These are phyloP conservation scores for Daldinia decipiens DNA, from an alignment of 495 filamentous ascomycete species.

Conservation along the genomic window DNA sequence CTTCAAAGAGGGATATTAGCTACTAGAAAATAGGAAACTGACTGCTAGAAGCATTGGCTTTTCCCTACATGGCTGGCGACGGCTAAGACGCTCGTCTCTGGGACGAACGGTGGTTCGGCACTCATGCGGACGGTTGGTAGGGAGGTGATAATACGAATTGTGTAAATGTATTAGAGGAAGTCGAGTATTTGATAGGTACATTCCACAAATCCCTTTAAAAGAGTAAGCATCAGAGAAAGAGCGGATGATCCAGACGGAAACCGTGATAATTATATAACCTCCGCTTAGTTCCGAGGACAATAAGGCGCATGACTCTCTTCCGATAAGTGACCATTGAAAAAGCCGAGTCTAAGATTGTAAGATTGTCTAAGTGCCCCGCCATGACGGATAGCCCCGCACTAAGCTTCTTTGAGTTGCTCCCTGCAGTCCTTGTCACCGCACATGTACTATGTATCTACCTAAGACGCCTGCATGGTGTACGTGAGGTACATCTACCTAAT, in stretches of 20 bases:
- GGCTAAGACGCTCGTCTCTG: conserved; percentile 88
- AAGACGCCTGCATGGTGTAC: too few species aligned
- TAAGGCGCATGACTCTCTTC: conserved; percentile 36
- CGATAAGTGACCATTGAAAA: conserved; percentile 26
- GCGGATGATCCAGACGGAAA: background rate
- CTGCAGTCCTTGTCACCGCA: background rate
- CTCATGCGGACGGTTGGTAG: conserved; percentile 47
- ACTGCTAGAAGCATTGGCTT: conserved; percentile 28
- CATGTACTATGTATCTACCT: too few species aligned
- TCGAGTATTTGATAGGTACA: background rate
- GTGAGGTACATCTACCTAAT: too few species aligned
- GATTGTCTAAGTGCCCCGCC: conserved; percentile 32
- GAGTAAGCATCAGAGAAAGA: conserved; percentile 1
- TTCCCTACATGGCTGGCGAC: conserved; percentile 95
- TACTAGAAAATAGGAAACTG: conserved; percentile 35
- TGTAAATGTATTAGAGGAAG: conserved; percentile 5
- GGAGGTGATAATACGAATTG: background rate
- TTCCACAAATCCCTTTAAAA: conserved; percentile 13
- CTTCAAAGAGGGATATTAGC: conserved; percentile 59
- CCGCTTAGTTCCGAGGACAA: conserved; percentile 28
- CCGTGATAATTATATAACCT: conserved; percentile 6
- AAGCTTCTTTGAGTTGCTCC: conserved; percentile 31
- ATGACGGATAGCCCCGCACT: conserved; percentile 41
- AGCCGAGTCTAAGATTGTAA: background rate
- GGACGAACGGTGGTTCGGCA: conserved; percentile 65